A percentile compares a stretch with the other conserved stretches of the same genome.
Conservation (phyloP, 2,329 filamentous ascomycete species). For the Emericellopsis cladophorae region DNA sequence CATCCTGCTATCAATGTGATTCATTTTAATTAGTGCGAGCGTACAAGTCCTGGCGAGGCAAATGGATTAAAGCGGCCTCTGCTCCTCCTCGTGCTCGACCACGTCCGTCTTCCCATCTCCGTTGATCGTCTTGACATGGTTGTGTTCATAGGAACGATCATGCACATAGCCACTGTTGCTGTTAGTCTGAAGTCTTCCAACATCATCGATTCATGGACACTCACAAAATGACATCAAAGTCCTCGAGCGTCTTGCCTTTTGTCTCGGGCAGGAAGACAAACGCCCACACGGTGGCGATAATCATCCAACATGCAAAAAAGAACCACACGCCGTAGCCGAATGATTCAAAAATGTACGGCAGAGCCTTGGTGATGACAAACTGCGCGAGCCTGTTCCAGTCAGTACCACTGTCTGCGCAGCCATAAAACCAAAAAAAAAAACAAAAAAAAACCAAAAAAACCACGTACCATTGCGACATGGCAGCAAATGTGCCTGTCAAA, state of each 20-base stretch:
- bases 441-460: no score
- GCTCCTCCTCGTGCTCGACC: no score
- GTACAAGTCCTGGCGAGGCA: no score
- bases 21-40: no score
- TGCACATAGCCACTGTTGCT: neutral
- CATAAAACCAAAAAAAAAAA: no score
- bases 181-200: neutral
- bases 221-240: conserved; percentile 31
- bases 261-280: conserved; percentile 42
- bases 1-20: no score
- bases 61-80: no score
- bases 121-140: no score
- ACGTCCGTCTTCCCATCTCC: no score
- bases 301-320: conserved; percentile 41
- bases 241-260: conserved; percentile 39
- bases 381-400: conserved; percentile 17
- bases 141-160: no score
- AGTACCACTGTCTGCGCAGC: neutral
- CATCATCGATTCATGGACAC: neutral
- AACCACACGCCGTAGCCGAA: conserved; percentile 40
- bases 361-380: conserved; percentile 27
- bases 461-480: conserved; percentile 23
- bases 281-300: conserved; percentile 31
- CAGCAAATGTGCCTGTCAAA: conserved; percentile 25
- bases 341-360: conserved; percentile 29